Base-by-base conservation (phyloP, 2,329 filamentous ascomycete genomes). In the Fusarium udum region DNA sequence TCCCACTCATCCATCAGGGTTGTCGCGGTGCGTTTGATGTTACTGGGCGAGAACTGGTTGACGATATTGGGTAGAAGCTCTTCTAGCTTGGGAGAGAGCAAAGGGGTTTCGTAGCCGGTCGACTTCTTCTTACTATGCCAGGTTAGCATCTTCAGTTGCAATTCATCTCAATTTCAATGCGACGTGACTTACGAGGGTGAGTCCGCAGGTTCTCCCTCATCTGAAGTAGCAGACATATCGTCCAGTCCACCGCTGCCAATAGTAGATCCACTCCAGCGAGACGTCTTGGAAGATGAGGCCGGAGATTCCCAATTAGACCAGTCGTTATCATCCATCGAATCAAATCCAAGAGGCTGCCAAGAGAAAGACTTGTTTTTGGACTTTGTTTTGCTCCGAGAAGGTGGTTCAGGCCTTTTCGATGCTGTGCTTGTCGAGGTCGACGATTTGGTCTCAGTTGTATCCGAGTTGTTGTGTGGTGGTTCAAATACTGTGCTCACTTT, bases 1-100 rank as follows among this genome's bases (percentile, higher is more conserved):
- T 98, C 95, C 93, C 94, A 97, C 79, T 97, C 95, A 73, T 91
- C 92, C 90, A 98, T 94, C 64, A 97, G 86, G 71, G 92, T 93
- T 40, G 91, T 93, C n/a, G 95, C 93, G 2, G 93, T 95, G 42
- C 91, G 89, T 80, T 94, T 93, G 75, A 98, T 84, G 77, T 94
- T 95, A 75, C 90, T 91, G 0, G 95, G 93, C 14, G 90, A 89
- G 46, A 95, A 83, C 72, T 92, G 91, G 79, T 91, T 91, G 63
- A 97, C 87, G 53, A 92, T 88, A 55, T 91, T 91, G 84, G 93
- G 94, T 34, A 92, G 80, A 65, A 90, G 80, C 78, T 91, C 84
- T 80, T 88, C 86, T 40, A 89, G 80, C 76, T 85, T 86, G 69
- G 83, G 83, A 26, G 83, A 79, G 49, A 84, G 80, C 32, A 81